phyloP scores from a whole-genome alignment of 2,329 filamentous ascomycete genomes.

The Macrophomina phaseolina region DNA sequence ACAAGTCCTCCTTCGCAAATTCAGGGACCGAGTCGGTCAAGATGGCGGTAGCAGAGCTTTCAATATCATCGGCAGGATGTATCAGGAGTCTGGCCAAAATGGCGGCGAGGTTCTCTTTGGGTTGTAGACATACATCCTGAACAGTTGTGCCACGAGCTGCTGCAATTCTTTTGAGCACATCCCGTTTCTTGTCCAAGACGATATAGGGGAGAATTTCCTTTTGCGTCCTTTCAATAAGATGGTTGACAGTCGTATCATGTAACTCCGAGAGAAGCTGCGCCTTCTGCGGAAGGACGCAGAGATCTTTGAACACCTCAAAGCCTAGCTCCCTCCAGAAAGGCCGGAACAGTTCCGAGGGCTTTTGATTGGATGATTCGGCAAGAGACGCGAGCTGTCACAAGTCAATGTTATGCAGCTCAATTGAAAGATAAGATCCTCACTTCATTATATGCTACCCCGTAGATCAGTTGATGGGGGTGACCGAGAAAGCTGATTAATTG shows the following conservation, averaged over 20 bases:
- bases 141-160: slow-evolving; percentile 65
- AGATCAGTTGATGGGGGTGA: slow-evolving; percentile 78
- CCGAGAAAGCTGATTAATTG: slow-evolving; percentile 87
- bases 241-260: slow-evolving; percentile 74
- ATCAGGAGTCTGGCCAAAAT: slow-evolving; percentile 65
- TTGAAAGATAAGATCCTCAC: slow-evolving; percentile 44
- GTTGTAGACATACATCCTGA: slow-evolving; percentile 67
- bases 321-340: slow-evolving; percentile 91
- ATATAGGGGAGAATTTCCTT: slow-evolving; percentile 84
- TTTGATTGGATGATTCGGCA: slow-evolving; percentile 67
- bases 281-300: slow-evolving; percentile 80
- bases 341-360: slow-evolving; percentile 72
- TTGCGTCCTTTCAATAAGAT: slow-evolving; percentile 78
- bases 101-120: slow-evolving; percentile 58
- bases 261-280: slow-evolving; percentile 81
- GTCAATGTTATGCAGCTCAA: not conserved
- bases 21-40: slow-evolving; percentile 72
- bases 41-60: slow-evolving; percentile 70
- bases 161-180: slow-evolving; percentile 81
- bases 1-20: slow-evolving; percentile 69
- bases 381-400: slow-evolving; percentile 67
- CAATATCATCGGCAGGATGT: slow-evolving; percentile 68
- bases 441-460: slow-evolving; percentile 82
- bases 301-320: slow-evolving; percentile 80
- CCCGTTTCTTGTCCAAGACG: slow-evolving; percentile 76